Percentiles rank a stretch among this genome's conserved stretches.
phyloP scores from a whole-genome alignment of 164 flowering plant genomes.

The Tetracentron sinense region DNA sequence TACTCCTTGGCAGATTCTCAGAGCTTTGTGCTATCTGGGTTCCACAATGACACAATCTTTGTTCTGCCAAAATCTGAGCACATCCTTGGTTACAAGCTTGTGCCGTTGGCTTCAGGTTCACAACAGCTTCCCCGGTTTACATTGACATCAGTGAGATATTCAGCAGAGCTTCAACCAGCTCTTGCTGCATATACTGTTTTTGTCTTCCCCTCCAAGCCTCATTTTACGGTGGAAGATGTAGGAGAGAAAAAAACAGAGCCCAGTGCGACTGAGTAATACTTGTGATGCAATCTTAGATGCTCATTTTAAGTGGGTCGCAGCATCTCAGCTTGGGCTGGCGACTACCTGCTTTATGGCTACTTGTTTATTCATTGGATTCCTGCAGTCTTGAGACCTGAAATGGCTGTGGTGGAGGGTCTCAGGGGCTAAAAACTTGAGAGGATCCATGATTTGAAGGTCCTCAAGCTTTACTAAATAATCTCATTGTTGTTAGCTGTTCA shows the following conservation, averaged over 20 bases:
- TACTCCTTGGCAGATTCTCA: conserved; percentile 71
- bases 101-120: conserved; percentile 68
- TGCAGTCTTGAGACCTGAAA: too few species aligned
- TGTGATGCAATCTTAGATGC: background rate
- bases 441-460: too few species aligned
- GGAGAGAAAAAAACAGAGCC: conserved; percentile 21
- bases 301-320: background rate
- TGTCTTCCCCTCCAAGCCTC: conserved; percentile 72
- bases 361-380: background rate
- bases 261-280: conserved; percentile 16
- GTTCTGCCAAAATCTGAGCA: conserved; percentile 74
- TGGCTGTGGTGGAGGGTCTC: too few species aligned
- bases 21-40: conserved; percentile 72
- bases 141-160: conserved; percentile 65
- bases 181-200: conserved; percentile 54
- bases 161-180: conserved; percentile 68
- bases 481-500: too few species aligned
- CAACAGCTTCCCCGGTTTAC: conserved; percentile 72
- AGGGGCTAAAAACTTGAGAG: too few species aligned
- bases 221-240: conserved; percentile 28
- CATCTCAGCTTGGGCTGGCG: conserved; percentile 1
- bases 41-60: conserved; percentile 59
- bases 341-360: background rate
- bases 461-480: too few species aligned
- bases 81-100: conserved; percentile 60